These are phyloP conservation scores for Antrodiella citrinella DNA, from an alignment of 768 basidiomycete species.

Conservation along the genomic window DNA sequence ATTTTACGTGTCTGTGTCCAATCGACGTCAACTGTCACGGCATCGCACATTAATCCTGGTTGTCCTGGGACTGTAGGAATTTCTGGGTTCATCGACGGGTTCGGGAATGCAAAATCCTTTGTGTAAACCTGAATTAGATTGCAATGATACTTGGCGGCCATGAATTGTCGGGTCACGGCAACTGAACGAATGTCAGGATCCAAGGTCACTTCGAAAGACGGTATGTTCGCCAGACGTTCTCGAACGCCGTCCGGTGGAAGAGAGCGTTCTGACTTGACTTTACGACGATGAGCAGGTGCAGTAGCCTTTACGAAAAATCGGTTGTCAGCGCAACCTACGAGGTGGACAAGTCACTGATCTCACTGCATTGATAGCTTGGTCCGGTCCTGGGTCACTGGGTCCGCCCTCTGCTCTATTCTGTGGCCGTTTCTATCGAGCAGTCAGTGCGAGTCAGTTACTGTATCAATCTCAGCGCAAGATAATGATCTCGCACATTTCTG, in stretches of 20 bases:
- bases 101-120: constrained; percentile 8
- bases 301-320: no score
- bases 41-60: constrained; percentile 8
- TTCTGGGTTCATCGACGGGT: constrained; percentile 7
- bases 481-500: no score
- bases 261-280: not conserved
- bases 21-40: constrained; percentile 1
- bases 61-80: constrained; percentile 6
- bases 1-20: not conserved
- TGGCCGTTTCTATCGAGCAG: not conserved
- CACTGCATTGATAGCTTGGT: no score
- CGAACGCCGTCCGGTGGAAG: not conserved
- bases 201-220: not conserved
- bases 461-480: not conserved
- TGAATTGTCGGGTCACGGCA: not conserved
- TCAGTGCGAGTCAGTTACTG: not conserved
- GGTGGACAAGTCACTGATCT: no score
- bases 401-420: not conserved
- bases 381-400: no score
- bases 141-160: not conserved
- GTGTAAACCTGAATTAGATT: not conserved
- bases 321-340: no score
- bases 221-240: not conserved
- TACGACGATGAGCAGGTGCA: no score
- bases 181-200: not conserved